These are phyloP conservation scores for Neonectria neomacrospora DNA, from an alignment of 2,329 filamentous ascomycete species.

Conservation along the genomic window DNA sequence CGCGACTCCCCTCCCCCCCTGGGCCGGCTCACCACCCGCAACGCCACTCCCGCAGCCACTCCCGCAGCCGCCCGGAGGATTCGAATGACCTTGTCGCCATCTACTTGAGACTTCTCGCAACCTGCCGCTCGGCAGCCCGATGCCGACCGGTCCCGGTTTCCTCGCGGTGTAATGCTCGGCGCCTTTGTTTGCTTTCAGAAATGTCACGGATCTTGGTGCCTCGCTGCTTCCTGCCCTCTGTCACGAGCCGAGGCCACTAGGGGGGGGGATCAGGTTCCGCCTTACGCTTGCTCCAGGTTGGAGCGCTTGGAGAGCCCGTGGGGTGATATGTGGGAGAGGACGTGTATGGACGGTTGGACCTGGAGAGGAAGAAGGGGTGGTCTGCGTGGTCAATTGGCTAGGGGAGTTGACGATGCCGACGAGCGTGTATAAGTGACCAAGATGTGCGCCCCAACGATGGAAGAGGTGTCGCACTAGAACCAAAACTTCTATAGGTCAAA, in stretches of 20 bases:
- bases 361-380: background rate
- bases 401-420: background rate
- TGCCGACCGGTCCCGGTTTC: background rate
- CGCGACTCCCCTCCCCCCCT: background rate
- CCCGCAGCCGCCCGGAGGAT: background rate
- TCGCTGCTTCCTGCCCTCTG: too few relatives aligned
- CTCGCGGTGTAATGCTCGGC: background rate
- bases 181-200: too few relatives aligned
- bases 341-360: background rate
- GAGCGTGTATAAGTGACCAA: background rate
- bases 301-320: conserved; percentile 18
- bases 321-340: conserved; percentile 17
- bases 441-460: background rate
- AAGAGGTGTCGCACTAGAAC: background rate
- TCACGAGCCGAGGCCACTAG: conserved; percentile 16
- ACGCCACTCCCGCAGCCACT: background rate
- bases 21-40: too few relatives aligned
- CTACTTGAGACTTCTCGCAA: background rate
- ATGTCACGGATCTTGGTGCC: too few relatives aligned
- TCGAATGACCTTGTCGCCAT: background rate
- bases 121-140: background rate
- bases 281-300: conserved; percentile 18
- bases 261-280: conserved; percentile 1
- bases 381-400: background rate
- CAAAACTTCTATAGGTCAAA: background rate